Evolutionary conservation across 352 stramenopile species (phyloP).

Genomic region (Phytophthora sojae): DNA sequence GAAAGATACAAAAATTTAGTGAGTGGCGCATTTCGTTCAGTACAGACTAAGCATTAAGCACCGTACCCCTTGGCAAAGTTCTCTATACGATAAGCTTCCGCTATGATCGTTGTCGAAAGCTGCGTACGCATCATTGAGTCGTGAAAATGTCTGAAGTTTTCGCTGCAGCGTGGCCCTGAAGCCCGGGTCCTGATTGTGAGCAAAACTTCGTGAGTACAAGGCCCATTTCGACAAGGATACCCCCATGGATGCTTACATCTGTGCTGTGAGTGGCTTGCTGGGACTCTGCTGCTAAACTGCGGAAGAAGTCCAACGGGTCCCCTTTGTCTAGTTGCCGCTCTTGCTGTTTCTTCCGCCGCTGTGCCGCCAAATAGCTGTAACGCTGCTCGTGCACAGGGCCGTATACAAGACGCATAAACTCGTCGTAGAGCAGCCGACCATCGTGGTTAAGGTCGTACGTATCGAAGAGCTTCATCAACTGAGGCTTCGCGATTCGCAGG

Average conservation of each 20-base stretch:
- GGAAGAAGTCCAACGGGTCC: slow-evolving; percentile 53
- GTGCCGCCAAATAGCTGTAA: slow-evolving; percentile 23
- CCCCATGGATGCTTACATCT: slow-evolving; percentile 16
- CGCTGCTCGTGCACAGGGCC: slow-evolving; percentile 33
- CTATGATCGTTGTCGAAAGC: slow-evolving; percentile 64
- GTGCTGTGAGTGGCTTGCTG: slow-evolving; percentile 7
- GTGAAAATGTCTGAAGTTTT: slow-evolving; percentile 52
- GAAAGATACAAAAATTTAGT: slow-evolving; percentile 3
- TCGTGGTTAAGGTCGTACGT: slow-evolving; percentile 50
- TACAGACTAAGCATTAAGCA: not conserved
- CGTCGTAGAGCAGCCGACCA: slow-evolving; percentile 48
- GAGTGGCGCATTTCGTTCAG: slow-evolving; percentile 1
- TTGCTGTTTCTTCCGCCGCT: slow-evolving; percentile 19
- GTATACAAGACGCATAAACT: slow-evolving; percentile 59
- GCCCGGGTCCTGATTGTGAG: slow-evolving; percentile 34
- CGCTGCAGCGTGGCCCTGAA: slow-evolving; percentile 47
- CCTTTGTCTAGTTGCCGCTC: slow-evolving; percentile 9
- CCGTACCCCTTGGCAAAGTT: slow-evolving; percentile 54
- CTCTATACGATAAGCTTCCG: slow-evolving; percentile 58
- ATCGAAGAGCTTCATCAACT: slow-evolving; percentile 56
- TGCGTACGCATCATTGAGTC: slow-evolving; percentile 60
- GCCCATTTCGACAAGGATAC: not conserved
- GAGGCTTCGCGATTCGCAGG: slow-evolving; percentile 36
- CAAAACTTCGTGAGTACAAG: not conserved
- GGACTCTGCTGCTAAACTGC: slow-evolving; percentile 17